phyloP scores from a whole-genome alignment of 345 rosid species.

The Orychophragmus violaceus region DNA sequence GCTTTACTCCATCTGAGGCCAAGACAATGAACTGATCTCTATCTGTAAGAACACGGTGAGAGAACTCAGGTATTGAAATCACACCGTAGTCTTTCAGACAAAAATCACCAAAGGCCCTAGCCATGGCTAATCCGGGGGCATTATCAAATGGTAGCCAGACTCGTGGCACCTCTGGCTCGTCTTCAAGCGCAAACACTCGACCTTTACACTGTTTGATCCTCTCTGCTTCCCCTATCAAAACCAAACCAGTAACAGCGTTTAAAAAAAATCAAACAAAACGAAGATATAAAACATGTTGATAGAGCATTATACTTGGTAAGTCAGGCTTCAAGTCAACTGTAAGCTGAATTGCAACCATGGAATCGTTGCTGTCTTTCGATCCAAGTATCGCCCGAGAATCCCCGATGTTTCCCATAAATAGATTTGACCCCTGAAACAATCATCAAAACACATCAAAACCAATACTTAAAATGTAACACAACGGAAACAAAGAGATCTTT shows the following conservation, averaged over 20 bases:
- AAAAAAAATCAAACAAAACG: not conserved
- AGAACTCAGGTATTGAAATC: slow-evolving; percentile 86
- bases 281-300: not conserved
- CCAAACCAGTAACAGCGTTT: slow-evolving; percentile 2
- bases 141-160: slow-evolving; percentile 99
- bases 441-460: slow-evolving; percentile 19
- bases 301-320: slow-evolving; percentile 73
- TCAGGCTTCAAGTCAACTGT: slow-evolving; percentile 97
- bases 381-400: slow-evolving; percentile 98
- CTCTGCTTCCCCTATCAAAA: slow-evolving; percentile 79
- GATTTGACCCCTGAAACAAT: slow-evolving; percentile 70
- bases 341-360: slow-evolving; percentile 83
- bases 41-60: slow-evolving; percentile 77
- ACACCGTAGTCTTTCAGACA: slow-evolving; percentile 99
- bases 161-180: slow-evolving; percentile 96
- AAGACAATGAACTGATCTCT: slow-evolving; percentile 91
- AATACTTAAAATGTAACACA: slow-evolving; percentile 13
- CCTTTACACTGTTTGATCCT: slow-evolving; percentile 95
- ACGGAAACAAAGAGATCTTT: not conserved
- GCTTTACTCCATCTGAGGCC: slow-evolving; percentile 94
- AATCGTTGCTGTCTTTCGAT: slow-evolving; percentile 67
- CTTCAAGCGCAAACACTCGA: slow-evolving; percentile 95
- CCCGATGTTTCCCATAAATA: slow-evolving; percentile 93
- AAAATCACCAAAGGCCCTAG: slow-evolving; percentile 98
- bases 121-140: slow-evolving; percentile 99